These are phyloP conservation scores for Diaporthe nobilis DNA, from an alignment of 2,329 filamentous ascomycete species.

Conservation along the genomic window DNA sequence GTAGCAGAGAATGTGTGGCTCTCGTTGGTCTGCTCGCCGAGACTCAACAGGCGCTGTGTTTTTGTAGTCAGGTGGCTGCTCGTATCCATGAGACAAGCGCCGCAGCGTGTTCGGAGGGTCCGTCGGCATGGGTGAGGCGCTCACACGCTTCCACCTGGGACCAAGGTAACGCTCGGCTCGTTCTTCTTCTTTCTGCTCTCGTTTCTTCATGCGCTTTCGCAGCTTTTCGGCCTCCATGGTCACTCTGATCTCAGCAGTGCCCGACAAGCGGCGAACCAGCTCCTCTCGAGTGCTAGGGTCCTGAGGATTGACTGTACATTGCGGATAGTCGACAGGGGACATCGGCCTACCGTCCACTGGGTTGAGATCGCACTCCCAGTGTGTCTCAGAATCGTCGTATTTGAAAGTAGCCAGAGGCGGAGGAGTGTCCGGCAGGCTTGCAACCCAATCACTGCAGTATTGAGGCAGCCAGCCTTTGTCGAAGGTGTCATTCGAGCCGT, in stretches of 20 bases:
- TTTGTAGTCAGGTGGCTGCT: background rate
- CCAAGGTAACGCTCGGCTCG: background rate
- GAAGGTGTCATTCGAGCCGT: background rate
- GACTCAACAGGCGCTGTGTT: background rate
- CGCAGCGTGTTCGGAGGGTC: too few relatives aligned
- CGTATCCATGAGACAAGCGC: too few relatives aligned
- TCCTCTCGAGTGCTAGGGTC: background rate
- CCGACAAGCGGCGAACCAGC: slow-evolving; percentile 5
- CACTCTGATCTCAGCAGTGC: slow-evolving; percentile 15
- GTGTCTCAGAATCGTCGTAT: background rate
- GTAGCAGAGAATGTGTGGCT: slow-evolving; percentile 21
- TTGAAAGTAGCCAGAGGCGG: background rate
- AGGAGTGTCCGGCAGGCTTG: background rate
- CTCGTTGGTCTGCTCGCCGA: background rate
- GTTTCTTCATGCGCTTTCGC: slow-evolving; percentile 14
- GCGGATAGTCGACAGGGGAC: slow-evolving; percentile 38
- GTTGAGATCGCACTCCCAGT: slow-evolving; percentile 41
- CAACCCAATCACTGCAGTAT: slow-evolving; percentile 32
- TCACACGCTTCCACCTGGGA: background rate
- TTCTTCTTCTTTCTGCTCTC: background rate
- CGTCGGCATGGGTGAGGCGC: background rate
- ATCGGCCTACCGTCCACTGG: slow-evolving; percentile 33
- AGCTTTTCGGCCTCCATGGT: slow-evolving; percentile 21
- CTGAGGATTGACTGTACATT: slow-evolving; percentile 24
- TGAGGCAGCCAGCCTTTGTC: background rate